Base-by-base conservation (phyloP, 2,329 filamentous ascomycete genomes). In the Raffaelea albimanens region DNA sequence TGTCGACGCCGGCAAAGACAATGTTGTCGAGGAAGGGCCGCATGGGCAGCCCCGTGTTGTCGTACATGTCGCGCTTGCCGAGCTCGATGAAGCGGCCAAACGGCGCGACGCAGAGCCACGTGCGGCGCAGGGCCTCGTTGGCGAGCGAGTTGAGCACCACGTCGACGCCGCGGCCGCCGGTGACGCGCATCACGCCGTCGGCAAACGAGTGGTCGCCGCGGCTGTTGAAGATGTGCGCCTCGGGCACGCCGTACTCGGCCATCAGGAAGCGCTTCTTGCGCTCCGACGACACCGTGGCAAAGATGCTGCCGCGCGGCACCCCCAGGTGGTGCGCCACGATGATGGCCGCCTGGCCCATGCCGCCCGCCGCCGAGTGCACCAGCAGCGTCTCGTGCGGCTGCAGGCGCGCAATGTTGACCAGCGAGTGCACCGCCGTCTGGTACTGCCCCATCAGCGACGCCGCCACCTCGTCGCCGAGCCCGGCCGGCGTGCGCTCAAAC, bases 31-130 rank as follows among this genome's bases (percentile, higher is more conserved):
- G 57, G 25, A 69, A 67, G 1, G 57, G 58, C 2, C 52, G 44
- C 64, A 69, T 67, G n/a, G 63, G 62, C 16, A 69, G 55, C 5
- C 57, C 52, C 16, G 55, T 58, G 39, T 66, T 63, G 42, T 59
- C 57, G 3, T 52, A 44, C 36, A 65, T 58, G 43, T 65, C 61
- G 14, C 56, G 55, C 48, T 61, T 61, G 5, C 61, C 61, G 18
- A 66, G 58, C 52, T 67, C 64, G 5, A 67, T 44, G 31, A 67
- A 63, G 16, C 57, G 53, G 9, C 64, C 64, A 43, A 59, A 61
- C 33, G 47, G 44, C 9, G 63, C 59, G 14, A 67, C 48, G 45
- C 61, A 64, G 20, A 58, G 48, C 59, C 59, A 65, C 2, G 62
- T 59, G 2, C 57, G 55, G 2, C 52, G 55, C 0, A 65, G 51